Conservation (phyloP, 768 basidiomycete genomes). For the Trametes meyenii region DNA sequence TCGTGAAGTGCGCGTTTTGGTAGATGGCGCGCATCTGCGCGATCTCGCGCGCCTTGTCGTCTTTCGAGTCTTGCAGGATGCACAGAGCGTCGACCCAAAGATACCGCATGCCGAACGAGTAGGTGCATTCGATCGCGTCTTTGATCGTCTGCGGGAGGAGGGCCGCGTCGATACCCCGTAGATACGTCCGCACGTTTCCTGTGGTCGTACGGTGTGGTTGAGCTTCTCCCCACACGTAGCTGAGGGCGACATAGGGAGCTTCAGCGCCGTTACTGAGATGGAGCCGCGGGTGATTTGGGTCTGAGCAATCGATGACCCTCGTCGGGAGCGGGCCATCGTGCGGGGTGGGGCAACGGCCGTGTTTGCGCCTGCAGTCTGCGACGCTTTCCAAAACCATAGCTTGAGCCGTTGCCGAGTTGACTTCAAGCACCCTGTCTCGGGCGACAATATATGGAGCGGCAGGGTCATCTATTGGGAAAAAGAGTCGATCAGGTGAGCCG, state of each 20-base stretch:
- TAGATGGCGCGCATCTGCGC: constrained; percentile 2
- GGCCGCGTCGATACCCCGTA: not conserved
- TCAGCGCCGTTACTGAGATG: not conserved
- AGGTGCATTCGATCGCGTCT: constrained; percentile 12
- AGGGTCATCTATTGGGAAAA: constrained; percentile 7
- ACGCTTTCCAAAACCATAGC: not conserved
- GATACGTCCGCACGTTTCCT: constrained; percentile 4
- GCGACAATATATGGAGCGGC: constrained; percentile 1
- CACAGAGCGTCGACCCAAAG: constrained; percentile 23
- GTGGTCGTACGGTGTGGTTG: constrained; percentile 3
- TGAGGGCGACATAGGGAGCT: constrained; percentile 9
- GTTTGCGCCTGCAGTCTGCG: constrained; percentile 1
- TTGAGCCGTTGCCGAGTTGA: not conserved
- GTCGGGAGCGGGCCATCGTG: constrained; percentile 4
- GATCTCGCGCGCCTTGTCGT: constrained; percentile 11
- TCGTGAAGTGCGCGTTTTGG: constrained; percentile 14
- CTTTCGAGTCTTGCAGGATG: constrained; percentile 16
- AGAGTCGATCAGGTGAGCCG: not conserved
- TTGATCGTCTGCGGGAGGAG: constrained; percentile 14
- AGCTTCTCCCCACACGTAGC: constrained; percentile 15
- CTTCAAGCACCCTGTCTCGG: not conserved
- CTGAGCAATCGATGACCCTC: constrained; percentile 13
- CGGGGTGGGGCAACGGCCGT: constrained; percentile 1
- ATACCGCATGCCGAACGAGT: constrained; percentile 7
- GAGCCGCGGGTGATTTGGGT: constrained; percentile 2